phyloP scores from a whole-genome alignment of 2,329 filamentous ascomycete genomes.

The Trichoderma sp. region DNA sequence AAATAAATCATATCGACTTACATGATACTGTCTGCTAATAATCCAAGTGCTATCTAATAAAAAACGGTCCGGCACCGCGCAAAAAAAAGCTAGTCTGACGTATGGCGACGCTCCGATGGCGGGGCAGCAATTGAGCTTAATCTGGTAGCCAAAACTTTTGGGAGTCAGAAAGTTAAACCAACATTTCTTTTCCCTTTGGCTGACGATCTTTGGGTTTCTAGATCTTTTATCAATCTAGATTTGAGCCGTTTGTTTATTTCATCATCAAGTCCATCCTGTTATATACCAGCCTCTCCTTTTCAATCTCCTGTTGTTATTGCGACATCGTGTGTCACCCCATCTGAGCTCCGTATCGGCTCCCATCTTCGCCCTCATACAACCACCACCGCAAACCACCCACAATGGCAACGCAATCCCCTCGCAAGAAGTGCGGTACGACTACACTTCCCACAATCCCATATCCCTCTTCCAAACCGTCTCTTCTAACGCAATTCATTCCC shows the following conservation, averaged over 20 bases:
- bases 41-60: neutral
- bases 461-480: neutral
- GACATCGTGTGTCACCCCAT: neutral
- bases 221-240: neutral
- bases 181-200: neutral
- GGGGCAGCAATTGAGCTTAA: constrained; percentile 24
- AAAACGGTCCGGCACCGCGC: neutral
- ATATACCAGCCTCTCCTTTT: neutral
- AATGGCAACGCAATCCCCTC: constrained; percentile 37
- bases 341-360: neutral
- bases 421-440: constrained; percentile 57
- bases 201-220: neutral
- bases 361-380: neutral
- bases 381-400: neutral
- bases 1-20: neutral
- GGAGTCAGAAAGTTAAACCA: neutral
- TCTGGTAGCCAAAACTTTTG: constrained; percentile 23
- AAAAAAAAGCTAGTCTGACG: constrained; percentile 3
- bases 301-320: neutral
- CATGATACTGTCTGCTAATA: neutral
- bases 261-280: neutral
- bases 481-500: neutral
- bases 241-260: neutral
- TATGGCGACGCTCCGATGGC: constrained; percentile 32
- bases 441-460: no score